Evolutionary conservation across 805 yeast genomes (phyloP).

Genomic region (Pichia paraexigua): DNA sequence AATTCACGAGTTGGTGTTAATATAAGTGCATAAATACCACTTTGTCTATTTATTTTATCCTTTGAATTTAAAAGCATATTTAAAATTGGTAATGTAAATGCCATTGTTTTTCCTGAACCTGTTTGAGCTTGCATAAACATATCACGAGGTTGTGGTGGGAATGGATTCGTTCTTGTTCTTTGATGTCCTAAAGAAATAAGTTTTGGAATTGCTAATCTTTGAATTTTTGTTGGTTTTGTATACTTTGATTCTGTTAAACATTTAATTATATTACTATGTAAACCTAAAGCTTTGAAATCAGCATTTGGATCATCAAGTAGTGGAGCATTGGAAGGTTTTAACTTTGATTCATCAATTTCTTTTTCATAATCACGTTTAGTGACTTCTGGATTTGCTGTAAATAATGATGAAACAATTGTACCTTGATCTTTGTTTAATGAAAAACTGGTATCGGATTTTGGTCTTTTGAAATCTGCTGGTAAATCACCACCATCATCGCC

Average conservation of each 20-base stretch:
- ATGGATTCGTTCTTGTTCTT: conserved; percentile 17
- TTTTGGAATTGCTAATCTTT: conserved; percentile 69
- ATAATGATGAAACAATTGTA: conserved; percentile 82
- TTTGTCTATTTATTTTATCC: conserved; percentile 46
- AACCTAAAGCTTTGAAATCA: conserved; percentile 59
- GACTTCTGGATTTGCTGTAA: conserved; percentile 59
- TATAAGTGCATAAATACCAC: conserved; percentile 85
- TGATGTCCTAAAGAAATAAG: conserved; percentile 28
- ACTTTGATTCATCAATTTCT: conserved; percentile 23
- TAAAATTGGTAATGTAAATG: conserved; percentile 79
- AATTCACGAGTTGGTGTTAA: conserved; percentile 93
- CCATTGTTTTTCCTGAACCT: conserved; percentile 94
- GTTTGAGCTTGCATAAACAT: conserved; percentile 93
- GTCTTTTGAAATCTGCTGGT: conserved; percentile 5
- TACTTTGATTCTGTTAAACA: conserved; percentile 53
- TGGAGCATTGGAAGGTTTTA: conserved; percentile 81
- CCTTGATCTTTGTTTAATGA: conserved; percentile 35
- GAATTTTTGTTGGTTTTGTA: conserved; percentile 77
- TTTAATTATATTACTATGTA: conserved; percentile 42
- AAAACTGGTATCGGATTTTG: conserved; percentile 19
- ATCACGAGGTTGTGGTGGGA: conserved; percentile 37
- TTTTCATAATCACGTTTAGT: conserved; percentile 29
- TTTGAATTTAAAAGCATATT: conserved; percentile 49
- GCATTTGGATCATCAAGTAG: conserved; percentile 51
- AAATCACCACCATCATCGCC: not conserved